Evolutionary conservation across 139 green algal species (phyloP), one percentile per base, ranked within the genome.

Genomic region (Parachlorella kessleri): DNA sequence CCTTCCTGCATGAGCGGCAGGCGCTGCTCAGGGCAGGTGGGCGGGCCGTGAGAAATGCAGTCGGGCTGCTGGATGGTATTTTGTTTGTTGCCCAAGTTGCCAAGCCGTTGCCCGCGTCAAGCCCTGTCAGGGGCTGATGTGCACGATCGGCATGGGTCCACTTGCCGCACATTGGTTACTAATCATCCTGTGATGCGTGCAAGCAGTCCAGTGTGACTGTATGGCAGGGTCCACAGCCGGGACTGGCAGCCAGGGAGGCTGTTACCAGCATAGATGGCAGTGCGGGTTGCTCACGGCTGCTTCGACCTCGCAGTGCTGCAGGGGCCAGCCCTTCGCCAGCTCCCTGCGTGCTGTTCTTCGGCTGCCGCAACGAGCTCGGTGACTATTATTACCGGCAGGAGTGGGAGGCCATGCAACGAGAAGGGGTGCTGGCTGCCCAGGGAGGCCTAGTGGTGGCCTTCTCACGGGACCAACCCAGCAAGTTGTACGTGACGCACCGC

Each of bases 371-470:
- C 55, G 40, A 78, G 21, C 8, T 33, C 1, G 79, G 64, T 0
- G 96, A 99, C 81, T 97, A 88, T 69, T 96, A 96, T 66, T 98
- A 96, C 71, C 30, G 54, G 26, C 55, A 86, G 28, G 83, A 98
- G 72, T 97, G 90, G 91, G 64, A 90, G 72, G 63, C 79, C 55
- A 73, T 92, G 64, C 40, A 75, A 70, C 24, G 28, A 40, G 53
- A 40, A 9, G 86, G 85, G 1, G 86, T 93, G 38, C 86, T 97
- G 79, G 70, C 78, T 4, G 32, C 55, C 0, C 33, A 65, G 1
- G 8, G 55, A 7, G 92, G 93, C n/a, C 81, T 98, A n/a, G 48
- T 94, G 2, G 84, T 79, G 14, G 93, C 94, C 21, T 96, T 96
- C 63, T 96, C 90, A 1, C 70, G 94, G 3, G 86, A 95, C 63